Conservation (phyloP, 371 early-diverging fungal species). For the Enterocytospora artemiae region DNA sequence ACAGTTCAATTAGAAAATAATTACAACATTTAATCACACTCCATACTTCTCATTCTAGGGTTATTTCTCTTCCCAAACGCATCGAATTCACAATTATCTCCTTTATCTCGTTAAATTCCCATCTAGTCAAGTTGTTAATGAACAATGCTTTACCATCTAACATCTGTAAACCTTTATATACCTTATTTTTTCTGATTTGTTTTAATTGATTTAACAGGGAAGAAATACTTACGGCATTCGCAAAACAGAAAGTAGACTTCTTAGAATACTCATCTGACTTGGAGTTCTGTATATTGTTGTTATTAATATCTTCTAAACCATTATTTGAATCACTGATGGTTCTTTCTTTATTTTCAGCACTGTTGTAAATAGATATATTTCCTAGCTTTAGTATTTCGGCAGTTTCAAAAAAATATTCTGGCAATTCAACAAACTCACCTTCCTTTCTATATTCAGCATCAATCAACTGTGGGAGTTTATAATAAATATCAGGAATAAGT, state of each 20-base stretch:
- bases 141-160: slow-evolving; percentile 43
- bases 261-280: too few relatives aligned
- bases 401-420: slow-evolving; percentile 35
- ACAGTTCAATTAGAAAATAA: too few relatives aligned
- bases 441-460: slow-evolving; percentile 25
- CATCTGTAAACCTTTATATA: slow-evolving; percentile 30
- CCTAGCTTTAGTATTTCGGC: neutral
- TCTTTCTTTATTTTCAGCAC: too few relatives aligned
- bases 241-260: too few relatives aligned
- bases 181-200: slow-evolving; percentile 37
- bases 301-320: slow-evolving; percentile 14
- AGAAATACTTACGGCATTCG: too few relatives aligned
- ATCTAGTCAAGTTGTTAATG: slow-evolving; percentile 38
- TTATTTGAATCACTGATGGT: too few relatives aligned
- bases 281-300: too few relatives aligned
- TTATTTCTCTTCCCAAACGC: too few relatives aligned
- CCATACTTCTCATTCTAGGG: too few relatives aligned
- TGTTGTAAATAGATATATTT: too few relatives aligned
- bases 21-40: too few relatives aligned
- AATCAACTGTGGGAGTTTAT: neutral
- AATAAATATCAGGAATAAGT: slow-evolving; percentile 23
- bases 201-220: slow-evolving; percentile 29
- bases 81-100: too few relatives aligned
- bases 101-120: slow-evolving; percentile 45
- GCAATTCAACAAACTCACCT: slow-evolving; percentile 31